These are phyloP conservation scores for Stagonosporopsis cucurbitacearum DNA, from an alignment of 2,329 filamentous ascomycete genomes.

Conservation along the genomic window DNA sequence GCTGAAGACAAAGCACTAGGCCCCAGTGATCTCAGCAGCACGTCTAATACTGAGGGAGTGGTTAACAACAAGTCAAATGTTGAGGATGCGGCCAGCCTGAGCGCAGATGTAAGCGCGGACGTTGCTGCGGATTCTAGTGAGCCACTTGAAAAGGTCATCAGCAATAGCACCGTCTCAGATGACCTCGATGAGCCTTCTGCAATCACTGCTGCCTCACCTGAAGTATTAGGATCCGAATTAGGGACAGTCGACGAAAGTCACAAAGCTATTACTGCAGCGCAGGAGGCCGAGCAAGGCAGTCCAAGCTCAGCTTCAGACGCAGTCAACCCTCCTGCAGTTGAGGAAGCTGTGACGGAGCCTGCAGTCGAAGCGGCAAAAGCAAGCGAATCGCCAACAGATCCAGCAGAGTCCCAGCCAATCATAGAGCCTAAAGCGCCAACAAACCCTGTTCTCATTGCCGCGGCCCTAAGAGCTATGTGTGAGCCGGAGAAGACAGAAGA, in stretches of 20 bases:
- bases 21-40: not conserved
- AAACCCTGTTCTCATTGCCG: constrained; percentile 7
- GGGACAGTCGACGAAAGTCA: not conserved
- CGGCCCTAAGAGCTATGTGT: constrained; percentile 6
- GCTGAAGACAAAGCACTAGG: not conserved
- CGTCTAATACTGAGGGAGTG: not conserved
- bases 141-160: not conserved
- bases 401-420: constrained; percentile 1
- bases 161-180: not conserved
- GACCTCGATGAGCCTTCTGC: not conserved
- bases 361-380: not conserved
- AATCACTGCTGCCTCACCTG: not conserved
- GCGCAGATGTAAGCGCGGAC: not conserved
- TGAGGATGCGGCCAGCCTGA: not conserved
- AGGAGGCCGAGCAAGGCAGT: not conserved
- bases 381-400: not conserved
- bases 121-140: not conserved
- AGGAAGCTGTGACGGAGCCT: not conserved
- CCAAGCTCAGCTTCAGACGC: not conserved
- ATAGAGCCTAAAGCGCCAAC: constrained; percentile 8
- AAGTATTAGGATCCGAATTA: not conserved
- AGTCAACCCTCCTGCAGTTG: not conserved
- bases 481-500: not conserved
- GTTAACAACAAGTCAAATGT: not conserved
- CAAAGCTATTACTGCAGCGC: too few species aligned